phyloP scores from a whole-genome alignment of 257 asterid species.

The Craterostigma plantagineum region DNA sequence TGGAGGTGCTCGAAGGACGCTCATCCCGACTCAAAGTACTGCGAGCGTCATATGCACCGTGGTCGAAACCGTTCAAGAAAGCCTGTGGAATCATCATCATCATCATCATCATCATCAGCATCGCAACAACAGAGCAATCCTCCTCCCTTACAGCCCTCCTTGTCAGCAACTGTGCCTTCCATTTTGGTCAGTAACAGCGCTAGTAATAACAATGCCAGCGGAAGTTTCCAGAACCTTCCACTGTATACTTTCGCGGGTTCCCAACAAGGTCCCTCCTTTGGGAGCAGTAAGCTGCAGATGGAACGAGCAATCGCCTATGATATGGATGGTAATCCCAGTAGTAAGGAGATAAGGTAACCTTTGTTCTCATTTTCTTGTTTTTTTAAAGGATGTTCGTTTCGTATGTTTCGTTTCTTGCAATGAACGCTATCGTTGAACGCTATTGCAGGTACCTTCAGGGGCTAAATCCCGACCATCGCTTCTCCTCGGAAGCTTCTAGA shows the following conservation, averaged over 20 bases:
- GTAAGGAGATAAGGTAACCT: conserved; percentile 69
- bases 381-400: no score
- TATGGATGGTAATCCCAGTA: conserved; percentile 15
- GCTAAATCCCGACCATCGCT: conserved; percentile 27
- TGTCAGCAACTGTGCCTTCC: conserved; percentile 49
- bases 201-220: conserved; percentile 19
- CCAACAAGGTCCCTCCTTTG: conserved; percentile 41
- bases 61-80: conserved; percentile 99
- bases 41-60: conserved; percentile 99
- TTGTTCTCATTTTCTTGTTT: no score
- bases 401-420: background rate
- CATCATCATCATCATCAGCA: no score
- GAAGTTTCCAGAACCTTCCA: conserved; percentile 52
- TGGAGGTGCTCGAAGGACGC: conserved; percentile 99
- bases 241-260: conserved; percentile 41
- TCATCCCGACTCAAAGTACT: conserved; percentile 91
- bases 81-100: conserved; percentile 99
- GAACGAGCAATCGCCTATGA: conserved; percentile 41
- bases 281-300: conserved; percentile 43
- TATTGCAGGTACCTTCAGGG: conserved; percentile 49
- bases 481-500: conserved; percentile 43
- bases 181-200: conserved; percentile 37
- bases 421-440: no score
- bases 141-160: conserved; percentile 21
- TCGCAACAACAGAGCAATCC: no score